Evolutionary conservation across 306 rosid species (phyloP).

Genomic region (Cicer arietinum): DNA sequence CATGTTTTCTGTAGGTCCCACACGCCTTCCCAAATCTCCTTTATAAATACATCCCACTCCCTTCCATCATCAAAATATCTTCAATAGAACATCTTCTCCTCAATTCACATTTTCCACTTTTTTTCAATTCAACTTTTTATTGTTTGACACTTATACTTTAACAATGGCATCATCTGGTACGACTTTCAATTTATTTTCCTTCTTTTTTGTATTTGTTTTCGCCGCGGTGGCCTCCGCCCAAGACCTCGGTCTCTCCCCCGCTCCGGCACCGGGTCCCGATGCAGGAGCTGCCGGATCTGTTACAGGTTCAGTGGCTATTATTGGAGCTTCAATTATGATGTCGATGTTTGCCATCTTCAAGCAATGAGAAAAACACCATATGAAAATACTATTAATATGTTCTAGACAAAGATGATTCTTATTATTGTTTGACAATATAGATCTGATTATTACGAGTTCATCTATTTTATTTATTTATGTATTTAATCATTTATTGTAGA

Average conservation of each 20-base stretch:
- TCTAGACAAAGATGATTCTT: neutral
- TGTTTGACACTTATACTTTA: neutral
- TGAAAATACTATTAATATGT: neutral
- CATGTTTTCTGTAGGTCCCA: neutral
- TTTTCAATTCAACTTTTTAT: neutral
- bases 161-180: constrained; percentile 48
- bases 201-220: constrained; percentile 36
- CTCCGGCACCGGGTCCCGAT: constrained; percentile 44
- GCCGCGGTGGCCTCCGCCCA: constrained; percentile 47
- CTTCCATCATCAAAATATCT: neutral
- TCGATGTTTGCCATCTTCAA: constrained; percentile 45
- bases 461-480: neutral
- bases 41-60: neutral
- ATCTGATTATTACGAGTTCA: neutral
- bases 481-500: no score
- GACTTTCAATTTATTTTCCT: constrained; percentile 24
- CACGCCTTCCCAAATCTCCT: neutral
- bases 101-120: neutral
- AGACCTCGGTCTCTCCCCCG: constrained; percentile 31
- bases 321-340: constrained; percentile 45
- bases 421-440: neutral
- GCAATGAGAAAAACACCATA: constrained; percentile 19
- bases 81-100: neutral
- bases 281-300: neutral
- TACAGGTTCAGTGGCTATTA: constrained; percentile 44